phyloP scores from a whole-genome alignment of 768 basidiomycete species.

The Russula dissimulans region DNA sequence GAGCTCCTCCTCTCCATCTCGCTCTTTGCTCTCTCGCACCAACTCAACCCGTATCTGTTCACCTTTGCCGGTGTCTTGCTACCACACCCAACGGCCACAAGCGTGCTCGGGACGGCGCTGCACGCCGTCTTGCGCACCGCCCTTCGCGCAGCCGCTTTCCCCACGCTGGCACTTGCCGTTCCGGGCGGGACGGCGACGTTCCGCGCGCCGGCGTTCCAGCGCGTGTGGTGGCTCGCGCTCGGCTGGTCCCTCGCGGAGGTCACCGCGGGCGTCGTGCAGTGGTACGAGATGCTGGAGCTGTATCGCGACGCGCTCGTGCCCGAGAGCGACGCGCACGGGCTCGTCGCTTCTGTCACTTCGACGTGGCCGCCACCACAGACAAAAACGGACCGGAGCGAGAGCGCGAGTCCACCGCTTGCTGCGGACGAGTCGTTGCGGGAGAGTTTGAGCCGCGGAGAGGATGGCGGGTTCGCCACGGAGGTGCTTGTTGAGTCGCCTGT shows the following conservation, averaged over 20 bases:
- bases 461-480: background rate
- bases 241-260: conserved; percentile 70
- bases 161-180: conserved; percentile 43
- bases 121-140: conserved; percentile 44
- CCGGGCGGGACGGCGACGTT: conserved; percentile 42
- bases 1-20: conserved; percentile 54
- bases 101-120: conserved; percentile 32
- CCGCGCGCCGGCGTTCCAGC: conserved; percentile 47
- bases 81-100: conserved; percentile 27
- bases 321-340: conserved; percentile 32
- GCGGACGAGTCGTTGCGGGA: conserved; percentile 9
- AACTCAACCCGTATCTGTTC: conserved; percentile 43
- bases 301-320: conserved; percentile 62
- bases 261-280: conserved; percentile 53
- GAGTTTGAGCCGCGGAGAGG: conserved; percentile 10
- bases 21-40: conserved; percentile 51
- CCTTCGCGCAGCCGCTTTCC: conserved; percentile 46
- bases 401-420: background rate
- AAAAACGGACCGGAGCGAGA: conserved; percentile 16
- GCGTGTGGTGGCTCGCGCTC: conserved; percentile 71
- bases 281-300: conserved; percentile 55
- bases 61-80: conserved; percentile 27
- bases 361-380: conserved; percentile 1
- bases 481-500: background rate
- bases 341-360: conserved; percentile 25